Percentiles rank a stretch among this genome's conserved stretches.
phyloP scores from a whole-genome alignment of 2,329 filamentous ascomycete genomes.

The Fusarium phyllophilum region DNA sequence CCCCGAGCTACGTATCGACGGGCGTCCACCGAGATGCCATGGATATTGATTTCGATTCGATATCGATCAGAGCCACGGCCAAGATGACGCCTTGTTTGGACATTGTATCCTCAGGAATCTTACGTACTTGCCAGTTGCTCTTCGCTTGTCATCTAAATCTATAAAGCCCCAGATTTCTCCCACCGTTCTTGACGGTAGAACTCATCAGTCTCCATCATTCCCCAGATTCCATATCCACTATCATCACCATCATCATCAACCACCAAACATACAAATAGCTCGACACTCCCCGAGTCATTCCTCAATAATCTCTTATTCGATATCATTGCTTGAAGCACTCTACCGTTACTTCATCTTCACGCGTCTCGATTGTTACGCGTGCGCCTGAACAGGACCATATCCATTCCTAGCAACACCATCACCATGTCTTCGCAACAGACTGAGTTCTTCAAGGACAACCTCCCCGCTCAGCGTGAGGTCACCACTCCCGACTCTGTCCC shows the following conservation, averaged over 20 bases:
- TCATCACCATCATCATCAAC: slow-evolving; percentile 3
- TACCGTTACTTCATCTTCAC: neutral
- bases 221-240: slow-evolving; percentile 31
- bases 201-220: slow-evolving; percentile 31
- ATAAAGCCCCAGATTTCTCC: slow-evolving; percentile 49
- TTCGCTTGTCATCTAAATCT: slow-evolving; percentile 34
- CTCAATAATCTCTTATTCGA: neutral
- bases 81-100: slow-evolving; percentile 26
- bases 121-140: slow-evolving; percentile 15
- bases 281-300: slow-evolving; percentile 2
- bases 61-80: slow-evolving; percentile 30
- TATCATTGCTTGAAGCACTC: neutral
- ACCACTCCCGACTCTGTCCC: slow-evolving; percentile 44
- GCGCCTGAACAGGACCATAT: slow-evolving; percentile 36
- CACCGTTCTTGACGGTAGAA: slow-evolving; percentile 56
- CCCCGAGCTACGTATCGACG: slow-evolving; percentile 34
- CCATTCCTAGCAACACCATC: neutral
- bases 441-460: slow-evolving; percentile 35
- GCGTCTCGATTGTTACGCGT: slow-evolving; percentile 23
- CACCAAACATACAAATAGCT: slow-evolving; percentile 25
- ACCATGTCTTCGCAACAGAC: slow-evolving; percentile 36
- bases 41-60: slow-evolving; percentile 25
- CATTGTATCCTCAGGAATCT: slow-evolving; percentile 31
- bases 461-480: slow-evolving; percentile 45
- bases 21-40: slow-evolving; percentile 27